A percentile compares a stretch with the other conserved stretches of the same genome.
Conservation (phyloP, 1,284 basidiomycete genomes). For the Apiotrichum laibachii region DNA sequence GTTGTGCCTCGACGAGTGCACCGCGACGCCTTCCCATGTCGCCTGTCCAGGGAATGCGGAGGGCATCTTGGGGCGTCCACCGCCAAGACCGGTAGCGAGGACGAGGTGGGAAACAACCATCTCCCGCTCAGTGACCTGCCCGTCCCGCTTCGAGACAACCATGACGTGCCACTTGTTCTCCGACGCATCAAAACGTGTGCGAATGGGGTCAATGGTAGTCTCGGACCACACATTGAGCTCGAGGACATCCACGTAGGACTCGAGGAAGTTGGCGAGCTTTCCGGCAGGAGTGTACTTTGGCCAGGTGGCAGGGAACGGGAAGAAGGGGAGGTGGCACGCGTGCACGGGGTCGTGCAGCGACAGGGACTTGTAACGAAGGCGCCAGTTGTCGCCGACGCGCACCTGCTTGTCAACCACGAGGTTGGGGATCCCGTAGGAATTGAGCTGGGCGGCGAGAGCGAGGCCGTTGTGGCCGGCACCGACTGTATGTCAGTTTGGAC, state of each 20-base stretch:
- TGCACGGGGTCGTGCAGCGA: slow-evolving; percentile 65
- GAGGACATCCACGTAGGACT: slow-evolving; percentile 62
- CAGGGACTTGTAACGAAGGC: slow-evolving; percentile 57
- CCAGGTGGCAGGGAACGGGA: slow-evolving; percentile 40
- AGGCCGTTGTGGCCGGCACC: slow-evolving; percentile 68
- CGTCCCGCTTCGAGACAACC: slow-evolving; percentile 53
- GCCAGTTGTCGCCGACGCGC: slow-evolving; percentile 62
- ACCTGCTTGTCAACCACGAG: slow-evolving; percentile 60
- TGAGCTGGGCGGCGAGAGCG: slow-evolving; percentile 61
- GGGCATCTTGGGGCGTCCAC: slow-evolving; percentile 58
- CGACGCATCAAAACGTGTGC: slow-evolving; percentile 54
- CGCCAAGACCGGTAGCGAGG: slow-evolving; percentile 62
- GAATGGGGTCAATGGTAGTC: slow-evolving; percentile 52
- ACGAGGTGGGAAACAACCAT: slow-evolving; percentile 57
- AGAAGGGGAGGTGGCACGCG: slow-evolving; percentile 35
- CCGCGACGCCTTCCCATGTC: slow-evolving; percentile 58
- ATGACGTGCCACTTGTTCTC: slow-evolving; percentile 60
- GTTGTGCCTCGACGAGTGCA: slow-evolving; percentile 60
- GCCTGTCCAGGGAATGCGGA: slow-evolving; percentile 53
- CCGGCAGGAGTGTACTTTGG: slow-evolving; percentile 40
- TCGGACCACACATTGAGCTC: slow-evolving; percentile 67
- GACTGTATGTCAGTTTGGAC: slow-evolving; percentile 33
- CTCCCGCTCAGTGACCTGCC: slow-evolving; percentile 47
- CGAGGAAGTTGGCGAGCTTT: slow-evolving; percentile 67
- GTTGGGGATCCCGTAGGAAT: slow-evolving; percentile 57